A percentile compares a stretch with the other conserved stretches of the same genome.
phyloP scores from a whole-genome alignment of 2,329 filamentous ascomycete species.

The Clarireedia monteithiana region DNA sequence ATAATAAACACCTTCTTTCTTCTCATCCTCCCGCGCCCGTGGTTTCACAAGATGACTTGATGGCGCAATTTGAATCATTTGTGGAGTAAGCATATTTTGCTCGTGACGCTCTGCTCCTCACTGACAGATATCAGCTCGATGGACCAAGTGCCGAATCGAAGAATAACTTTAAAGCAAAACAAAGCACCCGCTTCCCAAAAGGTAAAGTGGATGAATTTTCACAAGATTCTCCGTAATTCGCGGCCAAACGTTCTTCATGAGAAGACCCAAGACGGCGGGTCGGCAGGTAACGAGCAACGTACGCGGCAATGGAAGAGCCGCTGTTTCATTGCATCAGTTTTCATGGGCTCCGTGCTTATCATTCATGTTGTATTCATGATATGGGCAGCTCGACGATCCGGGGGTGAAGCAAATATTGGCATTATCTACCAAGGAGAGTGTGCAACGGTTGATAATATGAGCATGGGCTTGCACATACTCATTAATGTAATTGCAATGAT shows the following conservation, averaged over 20 bases:
- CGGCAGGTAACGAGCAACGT: background rate
- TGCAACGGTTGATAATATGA: conserved; percentile 7
- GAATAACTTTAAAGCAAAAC: background rate
- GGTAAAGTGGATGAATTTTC: background rate
- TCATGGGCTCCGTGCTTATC: conserved; percentile 11
- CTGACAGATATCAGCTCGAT: background rate
- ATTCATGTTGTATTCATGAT: conserved; percentile 17
- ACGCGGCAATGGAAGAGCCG: background rate
- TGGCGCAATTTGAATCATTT: conserved; percentile 4
- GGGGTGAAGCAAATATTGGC: conserved; percentile 9
- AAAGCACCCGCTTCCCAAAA: background rate
- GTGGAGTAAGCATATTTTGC: background rate
- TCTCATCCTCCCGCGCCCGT: background rate
- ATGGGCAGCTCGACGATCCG: conserved; percentile 11
- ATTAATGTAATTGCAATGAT: conserved; percentile 41
- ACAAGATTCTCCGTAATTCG: background rate
- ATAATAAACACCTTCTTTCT: background rate
- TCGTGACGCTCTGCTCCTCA: background rate
- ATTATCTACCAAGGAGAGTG: conserved; percentile 8
- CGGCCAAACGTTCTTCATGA: background rate
- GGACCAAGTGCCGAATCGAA: background rate
- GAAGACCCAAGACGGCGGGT: background rate
- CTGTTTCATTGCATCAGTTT: background rate
- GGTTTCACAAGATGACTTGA: background rate
- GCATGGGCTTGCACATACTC: conserved; percentile 33